Base-by-base conservation (phyloP, 2,329 filamentous ascomycete species). In the Pseudophaeomoniella oleicola region DNA sequence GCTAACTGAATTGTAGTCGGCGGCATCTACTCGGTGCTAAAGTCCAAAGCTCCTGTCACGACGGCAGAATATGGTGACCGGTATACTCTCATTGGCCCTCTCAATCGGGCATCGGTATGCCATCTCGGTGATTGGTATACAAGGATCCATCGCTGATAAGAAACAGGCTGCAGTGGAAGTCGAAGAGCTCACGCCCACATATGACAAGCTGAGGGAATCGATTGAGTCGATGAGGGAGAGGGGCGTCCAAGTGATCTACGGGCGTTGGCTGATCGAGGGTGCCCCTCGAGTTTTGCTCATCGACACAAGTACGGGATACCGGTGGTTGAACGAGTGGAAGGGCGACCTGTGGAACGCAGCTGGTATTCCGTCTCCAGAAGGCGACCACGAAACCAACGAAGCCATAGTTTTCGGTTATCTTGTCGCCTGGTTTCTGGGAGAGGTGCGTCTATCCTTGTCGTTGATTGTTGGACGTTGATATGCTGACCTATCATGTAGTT, bases 1-100 rank as follows among this genome's bases (percentile, higher is more conserved):
- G 14, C 10, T 17, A 13, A 18, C 16, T 6, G 9, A 17, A 16
- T 9, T 34, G 12, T 47, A 92, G 90, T 98, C 43, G 90, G 90
- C 54, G 90, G 90, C 51, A 98, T 98, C 64, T 98, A 98, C 69
- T 96, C 88, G 12, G 90, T 98, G 46, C 78, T 98, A 63, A 98
- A 98, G 63, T 98, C 90, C 43, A 98, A 98, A 63, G 88, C 90
- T 27, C 88, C 90, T 35, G 90, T 96, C 43, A 96, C 90, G 31
- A 94, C 88, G 1, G 86, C 86, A 42, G 90, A 98, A 62, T 98
- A 96, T 90, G 90, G 90, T 60, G 86, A 94, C 41, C 77, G 85
- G 47, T 98, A 98, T 62, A 93, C 85, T 17, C 73, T 96, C 46
- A 87, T 98, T 57, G 90, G 90, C 2, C 90, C 90, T 40, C 77